Percentiles rank a stretch among this genome's conserved stretches.
phyloP scores from a whole-genome alignment of 2,329 filamentous ascomycete species.

The Stemphylium beticola region DNA sequence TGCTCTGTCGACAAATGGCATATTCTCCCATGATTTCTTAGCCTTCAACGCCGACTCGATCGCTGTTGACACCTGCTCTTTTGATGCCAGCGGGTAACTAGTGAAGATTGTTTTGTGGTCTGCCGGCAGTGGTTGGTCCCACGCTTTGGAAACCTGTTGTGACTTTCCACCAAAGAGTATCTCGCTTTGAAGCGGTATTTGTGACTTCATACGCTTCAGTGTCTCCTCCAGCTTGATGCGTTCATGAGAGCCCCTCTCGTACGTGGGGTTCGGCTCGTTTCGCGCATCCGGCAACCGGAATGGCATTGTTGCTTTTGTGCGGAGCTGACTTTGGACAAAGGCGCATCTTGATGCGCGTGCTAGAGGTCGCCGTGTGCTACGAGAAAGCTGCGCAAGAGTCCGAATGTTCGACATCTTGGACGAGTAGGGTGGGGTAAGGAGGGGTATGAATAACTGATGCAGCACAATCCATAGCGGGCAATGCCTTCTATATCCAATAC shows the following conservation, averaged over 20 bases:
- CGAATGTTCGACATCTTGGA: no score
- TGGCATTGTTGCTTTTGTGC: conserved; percentile 36
- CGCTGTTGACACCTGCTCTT: conserved; percentile 74
- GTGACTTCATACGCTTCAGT: conserved; percentile 32
- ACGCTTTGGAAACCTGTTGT: conserved; percentile 29
- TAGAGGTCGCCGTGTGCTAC: no score
- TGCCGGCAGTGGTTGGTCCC: conserved; percentile 36
- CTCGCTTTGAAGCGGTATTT: conserved; percentile 36
- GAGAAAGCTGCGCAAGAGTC: no score
- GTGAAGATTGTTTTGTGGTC: conserved; percentile 75
- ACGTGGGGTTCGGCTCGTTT: conserved; percentile 41
- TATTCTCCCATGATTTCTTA: conserved; percentile 80
- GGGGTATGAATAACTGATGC: no score
- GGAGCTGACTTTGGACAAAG: conserved; percentile 21
- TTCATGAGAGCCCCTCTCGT: conserved; percentile 37
- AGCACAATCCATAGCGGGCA: no score
- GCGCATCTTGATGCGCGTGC: no score
- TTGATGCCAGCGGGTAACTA: conserved; percentile 78
- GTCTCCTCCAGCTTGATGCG: conserved; percentile 32
- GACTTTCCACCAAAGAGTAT: conserved; percentile 36
- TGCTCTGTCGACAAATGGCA: conserved; percentile 87
- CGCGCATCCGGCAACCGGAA: conserved; percentile 36
- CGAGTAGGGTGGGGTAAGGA: no score
- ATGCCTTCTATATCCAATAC: no score
- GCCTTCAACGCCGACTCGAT: conserved; percentile 84